Percentiles rank a stretch among this genome's conserved stretches.
Evolutionary conservation across 352 stramenopile species (phyloP).

Genomic region (Pythium phragmiticola): DNA sequence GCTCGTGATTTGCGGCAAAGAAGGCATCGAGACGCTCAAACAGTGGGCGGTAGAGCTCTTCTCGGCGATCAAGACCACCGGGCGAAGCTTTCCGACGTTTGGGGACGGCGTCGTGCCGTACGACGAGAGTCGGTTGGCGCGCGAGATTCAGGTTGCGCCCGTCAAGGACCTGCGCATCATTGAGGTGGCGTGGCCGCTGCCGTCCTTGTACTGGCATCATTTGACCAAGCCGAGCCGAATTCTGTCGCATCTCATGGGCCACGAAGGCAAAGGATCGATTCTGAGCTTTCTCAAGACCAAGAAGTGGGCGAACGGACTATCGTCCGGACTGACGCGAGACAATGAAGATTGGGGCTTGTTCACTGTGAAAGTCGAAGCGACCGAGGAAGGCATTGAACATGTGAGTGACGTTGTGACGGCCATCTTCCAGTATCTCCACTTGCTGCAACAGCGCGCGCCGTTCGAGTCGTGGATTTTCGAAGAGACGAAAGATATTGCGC

Average conservation of each 20-base stretch:
- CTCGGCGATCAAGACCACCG: conserved; percentile 74
- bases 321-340: conserved; percentile 57
- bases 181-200: conserved; percentile 67
- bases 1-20: conserved; percentile 87
- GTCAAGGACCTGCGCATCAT: conserved; percentile 77
- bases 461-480: conserved; percentile 68
- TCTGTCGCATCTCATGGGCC: conserved; percentile 91
- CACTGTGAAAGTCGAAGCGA: conserved; percentile 67
- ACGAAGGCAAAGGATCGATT: conserved; percentile 93
- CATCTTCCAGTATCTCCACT: conserved; percentile 69
- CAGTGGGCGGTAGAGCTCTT: conserved; percentile 80
- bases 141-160: conserved; percentile 49
- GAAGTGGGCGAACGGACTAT: conserved; percentile 74
- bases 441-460: conserved; percentile 39
- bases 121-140: conserved; percentile 42
- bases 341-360: conserved; percentile 74
- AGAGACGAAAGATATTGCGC: conserved; percentile 56
- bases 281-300: conserved; percentile 90
- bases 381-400: conserved; percentile 59
- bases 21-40: conserved; percentile 82
- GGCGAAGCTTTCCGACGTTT: conserved; percentile 50
- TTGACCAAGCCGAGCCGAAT: conserved; percentile 81
- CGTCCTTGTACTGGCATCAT: conserved; percentile 54
- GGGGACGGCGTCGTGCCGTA: conserved; percentile 42
- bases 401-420: conserved; percentile 57